Evolutionary conservation across 257 asterid species (phyloP).

Genomic region (Leptodermis oblonga): DNA sequence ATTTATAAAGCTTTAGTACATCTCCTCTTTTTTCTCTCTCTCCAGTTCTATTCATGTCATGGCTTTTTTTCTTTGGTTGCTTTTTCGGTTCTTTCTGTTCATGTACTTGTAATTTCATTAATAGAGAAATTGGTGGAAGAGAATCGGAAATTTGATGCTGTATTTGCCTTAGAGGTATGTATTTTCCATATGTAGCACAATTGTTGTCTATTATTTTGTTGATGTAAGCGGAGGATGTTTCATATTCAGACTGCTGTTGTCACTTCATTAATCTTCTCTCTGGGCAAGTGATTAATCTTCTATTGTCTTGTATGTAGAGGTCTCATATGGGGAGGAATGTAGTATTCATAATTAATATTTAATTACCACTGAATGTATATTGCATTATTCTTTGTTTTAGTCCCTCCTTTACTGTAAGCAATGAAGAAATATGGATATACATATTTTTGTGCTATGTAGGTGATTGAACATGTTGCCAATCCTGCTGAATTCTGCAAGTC

Average conservation of each 20-base stretch:
- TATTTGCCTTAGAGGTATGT: slow-evolving; percentile 81
- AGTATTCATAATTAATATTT: neutral
- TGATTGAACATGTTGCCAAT: slow-evolving; percentile 91
- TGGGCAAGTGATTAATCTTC: neutral
- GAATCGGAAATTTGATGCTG: slow-evolving; percentile 77
- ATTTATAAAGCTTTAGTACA: neutral
- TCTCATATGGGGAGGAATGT: neutral
- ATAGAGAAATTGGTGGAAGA: slow-evolving; percentile 91
- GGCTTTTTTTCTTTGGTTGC: neutral
- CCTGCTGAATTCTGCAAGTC: slow-evolving; percentile 91
- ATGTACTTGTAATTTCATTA: slow-evolving; percentile 23
- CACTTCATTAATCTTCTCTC: neutral
- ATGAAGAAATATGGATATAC: slow-evolving; percentile 5
- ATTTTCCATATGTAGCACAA: slow-evolving; percentile 4
- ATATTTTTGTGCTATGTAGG: slow-evolving; percentile 40
- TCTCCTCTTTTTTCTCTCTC: neutral
- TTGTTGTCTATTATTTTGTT: neutral
- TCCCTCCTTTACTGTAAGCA: neutral
- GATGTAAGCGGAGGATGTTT: neutral
- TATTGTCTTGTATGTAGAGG: neutral
- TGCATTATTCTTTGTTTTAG: neutral
- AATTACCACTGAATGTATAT: neutral
- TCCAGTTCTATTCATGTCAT: neutral
- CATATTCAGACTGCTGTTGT: neutral
- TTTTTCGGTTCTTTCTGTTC: neutral